Evolutionary conservation across 2,329 filamentous ascomycete species (phyloP), one percentile per base, ranked within the genome.

Genomic region (Neophaeococcomyces aloes): DNA sequence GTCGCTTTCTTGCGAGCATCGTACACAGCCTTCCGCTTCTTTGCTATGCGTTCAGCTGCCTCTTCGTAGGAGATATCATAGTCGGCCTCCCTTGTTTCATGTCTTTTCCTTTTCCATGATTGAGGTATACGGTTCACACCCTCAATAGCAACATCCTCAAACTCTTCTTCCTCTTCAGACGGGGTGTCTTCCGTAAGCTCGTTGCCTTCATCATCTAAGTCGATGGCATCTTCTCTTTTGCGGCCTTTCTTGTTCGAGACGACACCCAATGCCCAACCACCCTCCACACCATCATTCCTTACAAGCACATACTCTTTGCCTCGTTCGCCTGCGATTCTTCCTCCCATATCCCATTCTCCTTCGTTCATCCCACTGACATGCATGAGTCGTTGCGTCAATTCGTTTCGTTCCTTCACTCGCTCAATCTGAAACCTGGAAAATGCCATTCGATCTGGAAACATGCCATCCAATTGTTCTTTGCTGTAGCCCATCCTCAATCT

Each of bases 381-480:
- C 91, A 98, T 98, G 45, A 98, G 68, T 30, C 89, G 75, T 60
- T 98, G 91, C 0, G 93, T 98, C 23, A 98, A 72, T 50, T 94
- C 84, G 57, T 98, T 98, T 38, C 93, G 75, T 65, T 98, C 89
- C 53, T 75, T 78, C 8, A 96, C 93, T 46, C 91, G 74, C 59
- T 96, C 91, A 46, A 98, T 94, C 63, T 98, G 91, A 58, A 98
- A 98, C 48, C 75, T 82, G 1, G 88, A 95, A 59, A 98, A 98
- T 1, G 83, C 91, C 87, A 98, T 95, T 19, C 91, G 79, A 60
- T 98, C 83, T 0, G 91, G 89, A 60, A 98, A 98, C 91, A 98
- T 98, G 35, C 74, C 77, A 53, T 96, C 88, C 11, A 98, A 66
- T 63, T 98, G 91, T 52, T 98, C 89, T 63, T 96, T 96, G 45